Base-by-base conservation (phyloP, 2,329 filamentous ascomycete genomes). In the Colletotrichum endophyticum region DNA sequence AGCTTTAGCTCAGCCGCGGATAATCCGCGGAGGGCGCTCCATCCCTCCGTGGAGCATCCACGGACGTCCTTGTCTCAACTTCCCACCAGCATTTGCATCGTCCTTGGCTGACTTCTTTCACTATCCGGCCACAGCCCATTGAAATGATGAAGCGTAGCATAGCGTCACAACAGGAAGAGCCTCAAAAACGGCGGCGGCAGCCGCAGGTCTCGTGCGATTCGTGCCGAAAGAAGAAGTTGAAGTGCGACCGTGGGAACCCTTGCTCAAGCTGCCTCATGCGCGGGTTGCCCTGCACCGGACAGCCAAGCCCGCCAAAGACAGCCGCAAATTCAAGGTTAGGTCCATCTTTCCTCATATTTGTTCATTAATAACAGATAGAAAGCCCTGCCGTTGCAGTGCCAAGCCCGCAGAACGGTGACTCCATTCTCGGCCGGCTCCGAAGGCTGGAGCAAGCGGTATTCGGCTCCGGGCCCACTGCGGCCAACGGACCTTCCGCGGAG, bases 201-300 rank as follows among this genome's bases (percentile, higher is more conserved):
- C 81, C 81, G 9, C 82, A 82, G 49, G 79, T 77, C 28, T 82
- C 82, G n/a, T 84, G 83, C 72, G 78, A 81, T 66, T 82, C 80
- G 19, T 84, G 82, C 70, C 80, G 83, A 15, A 77, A 63, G 30
- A 84, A 82, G 73, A 84, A 84, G 78, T 79, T 84, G 62, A 84
- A 84, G 74, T 84, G 83, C 69, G 81, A 83, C 72, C 79, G 81
- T 19, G 74, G 57, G 3, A 57, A 75, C 25, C 82, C 82, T 7
- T 84, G 83, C 53, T 79, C 78, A 13, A 83, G 79, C 63, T 84
- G 83, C 61, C 70, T 77, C 15, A 72, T 80, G 8, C 81, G 83
- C 19, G 78, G 79, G 1, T 69, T 82, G 28, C 28, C 75, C 11
- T 84, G 83, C 68, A 73, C 79, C 8, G 80, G 79, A 15, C 75